Conservation (phyloP, 208 protist genomes). For the Trypanosoma platydactyli region DNA sequence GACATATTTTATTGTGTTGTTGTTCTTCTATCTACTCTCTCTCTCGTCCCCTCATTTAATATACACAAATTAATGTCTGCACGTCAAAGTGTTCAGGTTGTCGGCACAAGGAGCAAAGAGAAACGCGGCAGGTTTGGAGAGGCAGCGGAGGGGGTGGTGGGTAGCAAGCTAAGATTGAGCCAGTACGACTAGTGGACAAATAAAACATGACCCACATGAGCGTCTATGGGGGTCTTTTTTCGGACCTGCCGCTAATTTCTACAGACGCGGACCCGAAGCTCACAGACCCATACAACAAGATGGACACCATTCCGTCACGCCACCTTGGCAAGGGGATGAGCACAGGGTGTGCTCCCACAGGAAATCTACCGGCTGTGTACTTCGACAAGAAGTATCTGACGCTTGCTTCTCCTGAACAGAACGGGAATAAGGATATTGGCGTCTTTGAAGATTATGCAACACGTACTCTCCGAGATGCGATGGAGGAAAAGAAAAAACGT, state of each 20-base stretch:
- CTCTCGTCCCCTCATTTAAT: too few relatives aligned
- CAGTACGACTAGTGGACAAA: not conserved
- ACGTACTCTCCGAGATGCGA: constrained; percentile 31
- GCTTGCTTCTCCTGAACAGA: constrained; percentile 75
- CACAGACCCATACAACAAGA: constrained; percentile 83
- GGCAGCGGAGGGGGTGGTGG: constrained; percentile 2
- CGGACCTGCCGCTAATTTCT: constrained; percentile 76
- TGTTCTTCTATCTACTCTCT: too few relatives aligned
- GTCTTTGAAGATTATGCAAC: constrained; percentile 41
- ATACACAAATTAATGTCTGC: too few relatives aligned
- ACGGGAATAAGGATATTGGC: constrained; percentile 53
- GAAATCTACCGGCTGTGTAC: constrained; percentile 52
- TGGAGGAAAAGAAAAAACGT: constrained; percentile 37
- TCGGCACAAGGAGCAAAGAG: not conserved
- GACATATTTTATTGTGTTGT: too few relatives aligned
- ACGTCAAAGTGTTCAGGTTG: too few relatives aligned
- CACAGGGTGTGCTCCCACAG: constrained; percentile 38
- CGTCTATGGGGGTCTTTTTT: constrained; percentile 85
- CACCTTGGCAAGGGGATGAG: constrained; percentile 80
- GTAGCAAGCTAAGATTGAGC: not conserved
- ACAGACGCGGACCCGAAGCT: constrained; percentile 64
- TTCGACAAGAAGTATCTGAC: constrained; percentile 82
- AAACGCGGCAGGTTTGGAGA: too few relatives aligned
- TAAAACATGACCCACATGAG: constrained; percentile 65
- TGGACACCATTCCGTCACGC: constrained; percentile 75